Conservation (phyloP, 192 early-diverging fungal species). For the Coemansia reversa region DNA sequence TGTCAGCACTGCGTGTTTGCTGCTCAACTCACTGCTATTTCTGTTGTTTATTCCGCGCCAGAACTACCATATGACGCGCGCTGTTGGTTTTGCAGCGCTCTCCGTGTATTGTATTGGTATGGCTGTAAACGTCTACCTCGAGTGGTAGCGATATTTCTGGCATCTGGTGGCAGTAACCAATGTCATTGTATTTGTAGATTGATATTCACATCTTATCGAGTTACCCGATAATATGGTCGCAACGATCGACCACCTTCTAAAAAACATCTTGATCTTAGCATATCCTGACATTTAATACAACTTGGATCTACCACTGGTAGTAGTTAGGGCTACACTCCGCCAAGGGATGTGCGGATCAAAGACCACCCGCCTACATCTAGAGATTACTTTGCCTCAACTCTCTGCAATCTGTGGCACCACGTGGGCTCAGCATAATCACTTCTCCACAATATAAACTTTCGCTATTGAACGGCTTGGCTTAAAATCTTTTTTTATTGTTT, state of each 20-base stretch:
- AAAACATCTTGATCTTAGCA: no score
- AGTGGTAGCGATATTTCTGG: constrained; percentile 25
- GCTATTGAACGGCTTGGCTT: not conserved
- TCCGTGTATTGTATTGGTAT: constrained; percentile 62
- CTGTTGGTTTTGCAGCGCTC: constrained; percentile 61
- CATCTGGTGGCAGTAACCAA: not conserved
- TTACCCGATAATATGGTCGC: no score
- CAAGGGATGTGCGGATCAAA: no score
- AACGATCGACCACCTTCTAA: no score
- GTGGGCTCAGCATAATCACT: not conserved
- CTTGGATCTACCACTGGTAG: no score
- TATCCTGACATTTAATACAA: no score
- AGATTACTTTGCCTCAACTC: not conserved
- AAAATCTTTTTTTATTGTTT: not conserved
- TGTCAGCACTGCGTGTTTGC: constrained; percentile 66
- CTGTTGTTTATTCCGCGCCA: constrained; percentile 63
- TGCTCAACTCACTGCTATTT: constrained; percentile 60
- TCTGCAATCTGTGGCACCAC: not conserved
- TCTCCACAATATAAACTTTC: not conserved
- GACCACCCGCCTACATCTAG: no score
- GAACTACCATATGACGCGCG: constrained; percentile 62
- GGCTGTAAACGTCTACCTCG: constrained; percentile 61
- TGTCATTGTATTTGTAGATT: not conserved
- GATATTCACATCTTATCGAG: not conserved
- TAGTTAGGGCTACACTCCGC: no score